Evolutionary conservation across 2,329 filamentous ascomycete genomes (phyloP).

Genomic region (Hymenoscyphus fraxineus): DNA sequence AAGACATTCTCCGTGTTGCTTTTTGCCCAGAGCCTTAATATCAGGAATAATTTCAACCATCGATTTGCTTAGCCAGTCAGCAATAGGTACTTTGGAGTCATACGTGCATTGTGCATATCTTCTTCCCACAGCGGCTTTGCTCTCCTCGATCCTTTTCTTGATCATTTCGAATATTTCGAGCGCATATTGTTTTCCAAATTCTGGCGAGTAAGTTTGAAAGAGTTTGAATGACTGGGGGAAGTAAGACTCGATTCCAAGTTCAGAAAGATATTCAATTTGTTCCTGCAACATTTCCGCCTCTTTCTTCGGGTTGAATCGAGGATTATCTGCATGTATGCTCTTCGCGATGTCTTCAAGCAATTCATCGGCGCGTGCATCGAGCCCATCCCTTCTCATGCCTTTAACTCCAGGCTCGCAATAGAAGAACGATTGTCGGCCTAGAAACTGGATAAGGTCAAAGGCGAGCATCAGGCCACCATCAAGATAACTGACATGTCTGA

Average conservation of each 20-base stretch:
- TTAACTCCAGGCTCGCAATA: not conserved
- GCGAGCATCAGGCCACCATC: not conserved
- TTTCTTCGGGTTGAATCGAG: not conserved
- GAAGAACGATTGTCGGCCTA: not conserved
- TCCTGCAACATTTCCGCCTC: not conserved
- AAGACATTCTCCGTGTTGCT: not conserved
- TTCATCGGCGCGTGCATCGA: not conserved
- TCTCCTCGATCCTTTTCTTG: not conserved
- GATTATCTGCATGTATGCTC: not conserved
- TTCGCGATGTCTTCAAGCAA: not conserved
- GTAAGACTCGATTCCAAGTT: not conserved
- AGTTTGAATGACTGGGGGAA: not conserved
- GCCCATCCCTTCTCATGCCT: not conserved
- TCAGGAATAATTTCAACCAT: not conserved
- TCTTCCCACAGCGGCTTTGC: not conserved
- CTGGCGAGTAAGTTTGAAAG: not conserved
- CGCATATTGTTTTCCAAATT: not conserved
- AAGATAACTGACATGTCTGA: not conserved
- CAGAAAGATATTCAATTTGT: not conserved
- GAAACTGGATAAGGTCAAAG: not conserved
- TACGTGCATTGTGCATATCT: not conserved
- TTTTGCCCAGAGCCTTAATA: not conserved
- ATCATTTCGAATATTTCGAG: not conserved
- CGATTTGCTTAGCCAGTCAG: not conserved
- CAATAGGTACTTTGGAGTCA: too few relatives aligned